A percentile compares a stretch with the other conserved stretches of the same genome.
These are phyloP conservation scores for Oxytropis ochrocephala DNA, from an alignment of 306 rosid species.

Conservation along the genomic window DNA sequence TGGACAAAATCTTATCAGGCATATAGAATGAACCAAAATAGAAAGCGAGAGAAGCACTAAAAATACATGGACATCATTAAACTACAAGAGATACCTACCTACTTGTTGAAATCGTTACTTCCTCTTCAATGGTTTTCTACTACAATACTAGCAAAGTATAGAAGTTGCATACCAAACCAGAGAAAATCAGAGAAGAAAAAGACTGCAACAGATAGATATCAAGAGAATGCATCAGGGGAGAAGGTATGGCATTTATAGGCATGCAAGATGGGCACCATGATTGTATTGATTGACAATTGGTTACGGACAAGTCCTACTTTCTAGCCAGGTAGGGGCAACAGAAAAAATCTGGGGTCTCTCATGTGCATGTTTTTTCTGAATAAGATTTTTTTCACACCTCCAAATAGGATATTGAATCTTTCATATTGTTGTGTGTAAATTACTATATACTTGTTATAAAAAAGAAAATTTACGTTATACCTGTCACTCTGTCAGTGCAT, in stretches of 20 bases:
- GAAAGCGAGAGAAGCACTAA: neutral
- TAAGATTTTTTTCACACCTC: neutral
- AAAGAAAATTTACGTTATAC: no score
- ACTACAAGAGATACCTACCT: conserved; percentile 13
- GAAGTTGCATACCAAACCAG: conserved; percentile 18
- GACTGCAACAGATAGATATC: conserved; percentile 14
- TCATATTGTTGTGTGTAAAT: no score
- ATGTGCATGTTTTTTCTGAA: neutral
- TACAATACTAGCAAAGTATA: neutral
- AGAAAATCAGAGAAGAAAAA: neutral
- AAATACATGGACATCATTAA: neutral
- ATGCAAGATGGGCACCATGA: neutral
- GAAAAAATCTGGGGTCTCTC: conserved; percentile 10
- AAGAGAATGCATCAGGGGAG: conserved; percentile 7
- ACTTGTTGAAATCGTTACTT: conserved; percentile 33
- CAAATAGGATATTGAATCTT: no score
- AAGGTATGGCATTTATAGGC: conserved; percentile 14
- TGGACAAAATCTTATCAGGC: neutral
- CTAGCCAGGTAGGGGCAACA: neutral
- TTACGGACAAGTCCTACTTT: neutral
- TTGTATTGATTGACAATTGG: conserved; percentile 16
- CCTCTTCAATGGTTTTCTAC: conserved; percentile 19
- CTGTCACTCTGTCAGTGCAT: no score
- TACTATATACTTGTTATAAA: no score
- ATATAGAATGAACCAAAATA: neutral